Percentiles rank a stretch among this genome's conserved stretches.
phyloP scores from a whole-genome alignment of 148 eudicot species.

The Vaccinium vitisidaea region DNA sequence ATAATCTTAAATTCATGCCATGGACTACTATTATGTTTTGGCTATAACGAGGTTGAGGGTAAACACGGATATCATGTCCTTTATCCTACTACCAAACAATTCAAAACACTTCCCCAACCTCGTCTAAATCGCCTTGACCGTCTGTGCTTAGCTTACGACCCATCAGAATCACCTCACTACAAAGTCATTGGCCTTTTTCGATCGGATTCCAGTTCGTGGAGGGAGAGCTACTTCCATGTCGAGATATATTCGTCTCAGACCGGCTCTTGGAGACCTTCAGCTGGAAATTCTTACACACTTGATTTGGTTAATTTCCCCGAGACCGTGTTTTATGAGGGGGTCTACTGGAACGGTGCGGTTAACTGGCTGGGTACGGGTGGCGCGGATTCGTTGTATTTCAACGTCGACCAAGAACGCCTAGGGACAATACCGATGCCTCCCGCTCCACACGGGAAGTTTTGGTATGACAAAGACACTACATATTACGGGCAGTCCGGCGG shows the following conservation, averaged over 20 bases:
- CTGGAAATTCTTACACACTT: background rate
- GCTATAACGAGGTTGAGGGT: no score
- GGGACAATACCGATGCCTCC: conserved; percentile 1
- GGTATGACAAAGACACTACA: background rate
- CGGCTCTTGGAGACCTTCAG: conserved; percentile 7
- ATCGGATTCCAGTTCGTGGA: background rate
- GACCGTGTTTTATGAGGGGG: background rate
- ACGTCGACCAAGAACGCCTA: conserved; percentile 10
- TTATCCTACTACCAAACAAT: conserved; percentile 18
- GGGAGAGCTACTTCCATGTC: background rate
- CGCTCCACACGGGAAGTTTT: background rate
- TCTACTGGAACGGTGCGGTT: conserved; percentile 9
- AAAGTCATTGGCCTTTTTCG: conserved; percentile 11
- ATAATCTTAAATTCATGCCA: background rate
- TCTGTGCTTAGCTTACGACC: conserved; percentile 1
- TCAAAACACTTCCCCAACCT: background rate
- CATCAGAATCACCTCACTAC: conserved; percentile 19
- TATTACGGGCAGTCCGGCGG: conserved; percentile 1
- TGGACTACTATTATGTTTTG: background rate
- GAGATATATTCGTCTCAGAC: conserved; percentile 20
- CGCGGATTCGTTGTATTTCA: background rate
- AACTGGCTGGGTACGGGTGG: background rate
- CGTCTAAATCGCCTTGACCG: background rate
- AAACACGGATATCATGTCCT: background rate
- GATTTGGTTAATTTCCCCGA: background rate